These are phyloP conservation scores for Citrus sinensis DNA, from an alignment of 345 rosid species.

Conservation along the genomic window DVS_A1.0 CM039167.1:2854501-2855000, in stretches of 20 bases:
- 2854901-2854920: constrained; percentile 26
- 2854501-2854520: constrained; percentile 46
- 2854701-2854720: not conserved
- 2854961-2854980: constrained; percentile 46
- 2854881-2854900: constrained; percentile 40
- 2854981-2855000: constrained; percentile 2
- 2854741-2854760: not conserved
- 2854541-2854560: constrained; percentile 65
- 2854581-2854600: not conserved
- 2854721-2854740: not conserved
- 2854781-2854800: not conserved
- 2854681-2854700: not conserved
- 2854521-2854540: constrained; percentile 83
- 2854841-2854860: constrained; percentile 35
- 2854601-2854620: constrained; percentile 11
- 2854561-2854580: not conserved
- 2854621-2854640: constrained; percentile 18
- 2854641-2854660: not conserved
- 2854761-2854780: too few species aligned
- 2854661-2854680: not conserved
- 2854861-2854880: constrained; percentile 38
- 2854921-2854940: constrained; percentile 17
- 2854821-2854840: constrained; percentile 4
- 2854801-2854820: not conserved
- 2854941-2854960: constrained; percentile 20